phyloP scores from a whole-genome alignment of 2,329 filamentous ascomycete species.

The Apiospora malaysiana region DNA sequence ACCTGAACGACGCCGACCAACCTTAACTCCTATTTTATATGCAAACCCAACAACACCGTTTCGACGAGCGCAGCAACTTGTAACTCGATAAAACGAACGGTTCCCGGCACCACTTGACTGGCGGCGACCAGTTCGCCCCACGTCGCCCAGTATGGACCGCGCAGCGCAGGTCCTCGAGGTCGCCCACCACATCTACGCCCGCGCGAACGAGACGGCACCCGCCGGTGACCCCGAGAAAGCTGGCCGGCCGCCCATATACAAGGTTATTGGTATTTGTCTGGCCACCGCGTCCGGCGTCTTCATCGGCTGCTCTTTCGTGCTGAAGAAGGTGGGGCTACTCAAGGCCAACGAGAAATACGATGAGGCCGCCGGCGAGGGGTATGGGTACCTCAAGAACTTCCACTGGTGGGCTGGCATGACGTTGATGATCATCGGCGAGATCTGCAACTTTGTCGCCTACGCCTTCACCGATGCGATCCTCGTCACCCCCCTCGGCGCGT shows the following conservation, averaged over 20 bases:
- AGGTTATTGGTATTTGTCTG: conserved; percentile 83
- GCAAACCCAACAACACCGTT: neutral
- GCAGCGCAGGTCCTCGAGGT: conserved; percentile 42
- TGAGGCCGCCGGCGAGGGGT: conserved; percentile 93
- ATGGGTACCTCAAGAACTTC: conserved; percentile 92
- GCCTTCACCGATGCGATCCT: conserved; percentile 96
- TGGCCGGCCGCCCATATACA: conserved; percentile 66
- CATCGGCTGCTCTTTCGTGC: conserved; percentile 92
- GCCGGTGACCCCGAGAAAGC: conserved; percentile 30
- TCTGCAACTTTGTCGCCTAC: conserved; percentile 97
- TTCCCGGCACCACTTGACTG: conserved; percentile 8
- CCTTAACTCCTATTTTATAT: neutral
- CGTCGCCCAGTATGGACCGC: conserved; percentile 43
- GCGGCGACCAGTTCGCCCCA: conserved; percentile 27
- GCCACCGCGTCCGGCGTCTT: conserved; percentile 89
- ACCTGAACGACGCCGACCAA: neutral
- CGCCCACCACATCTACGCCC: conserved; percentile 46
- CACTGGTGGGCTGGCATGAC: conserved; percentile 98
- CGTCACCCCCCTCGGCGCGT: conserved; percentile 87
- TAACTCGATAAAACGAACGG: neutral
- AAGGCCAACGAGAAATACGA: conserved; percentile 96
- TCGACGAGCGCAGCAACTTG: neutral
- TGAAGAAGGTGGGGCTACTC: conserved; percentile 92
- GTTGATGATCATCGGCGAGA: conserved; percentile 94
- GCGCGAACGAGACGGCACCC: conserved; percentile 45